A percentile compares a stretch with the other conserved stretches of the same genome.
phyloP scores from a whole-genome alignment of 2,329 filamentous ascomycete species.

The Scortechinia acanthostroma region DNA sequence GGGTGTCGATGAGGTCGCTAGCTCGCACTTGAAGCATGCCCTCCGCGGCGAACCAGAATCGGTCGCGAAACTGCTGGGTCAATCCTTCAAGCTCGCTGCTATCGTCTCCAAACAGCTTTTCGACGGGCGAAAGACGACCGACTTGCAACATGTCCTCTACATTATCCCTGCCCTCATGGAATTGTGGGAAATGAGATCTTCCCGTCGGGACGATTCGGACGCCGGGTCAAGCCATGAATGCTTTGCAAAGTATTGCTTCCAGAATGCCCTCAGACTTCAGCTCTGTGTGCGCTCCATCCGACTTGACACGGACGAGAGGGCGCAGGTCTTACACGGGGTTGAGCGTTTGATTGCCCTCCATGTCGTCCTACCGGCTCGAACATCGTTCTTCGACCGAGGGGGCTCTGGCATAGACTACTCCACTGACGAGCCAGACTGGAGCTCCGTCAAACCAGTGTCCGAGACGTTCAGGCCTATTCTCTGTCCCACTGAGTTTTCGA shows the following conservation, averaged over 20 bases:
- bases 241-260: neutral
- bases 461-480: neutral
- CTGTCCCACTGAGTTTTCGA: neutral
- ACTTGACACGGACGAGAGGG: slow-evolving; percentile 1
- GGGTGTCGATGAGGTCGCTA: neutral
- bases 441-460: neutral
- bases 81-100: neutral
- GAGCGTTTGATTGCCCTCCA: neutral
- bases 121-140: neutral
- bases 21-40: neutral
- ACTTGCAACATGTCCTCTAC: neutral
- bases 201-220: neutral
- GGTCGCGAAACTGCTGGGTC: neutral
- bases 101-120: neutral
- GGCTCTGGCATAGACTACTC: slow-evolving; percentile 1
- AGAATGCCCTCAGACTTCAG: neutral
- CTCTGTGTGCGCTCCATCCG: neutral
- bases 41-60: neutral
- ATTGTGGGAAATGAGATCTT: neutral
- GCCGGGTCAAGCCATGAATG: neutral
- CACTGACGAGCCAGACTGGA: neutral
- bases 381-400: neutral
- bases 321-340: neutral
- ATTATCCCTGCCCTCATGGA: neutral
- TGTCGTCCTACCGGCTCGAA: neutral